Evolutionary conservation across 73 alveolate species (phyloP), one percentile per base, ranked within the genome.

Genomic region (Paramecium bursaria): DNA sequence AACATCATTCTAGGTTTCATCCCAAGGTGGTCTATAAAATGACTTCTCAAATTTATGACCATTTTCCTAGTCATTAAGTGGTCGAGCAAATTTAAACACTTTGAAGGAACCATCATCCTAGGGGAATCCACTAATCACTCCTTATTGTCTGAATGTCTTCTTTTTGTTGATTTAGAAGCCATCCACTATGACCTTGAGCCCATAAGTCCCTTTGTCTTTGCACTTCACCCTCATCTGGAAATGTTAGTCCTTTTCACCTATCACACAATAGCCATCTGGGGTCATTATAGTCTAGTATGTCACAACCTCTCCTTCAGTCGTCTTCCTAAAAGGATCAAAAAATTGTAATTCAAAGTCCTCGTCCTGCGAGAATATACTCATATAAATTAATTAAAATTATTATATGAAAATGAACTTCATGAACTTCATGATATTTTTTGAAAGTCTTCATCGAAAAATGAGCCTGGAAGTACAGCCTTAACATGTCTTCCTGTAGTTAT

Each of bases 401-500:
- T 21, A 42, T 67, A 53, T 39, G 22, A 67, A 4, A 67, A 67
- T 31, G 82, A 25, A 21, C 82, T 57, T 25, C n/a, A n/a, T n/a
- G n/a, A n/a, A 33, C 19, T 67, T 67, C 82, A 67, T 67, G 53
- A 33, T n/a, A 67, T 67, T 67, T 67, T 67, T 67, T 67, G 19
- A 47, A 67, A 67, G 44, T 67, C 82, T 35, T 42, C 49, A 42
- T 67, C 82, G 44, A 33, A 67, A 4, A 67, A 67, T 31, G 82
- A 25, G 17, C 82, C 82, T 25, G 82, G 61, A 15, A 67, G 17
- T 3, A 67, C 82, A 25, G 82, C 82, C 50, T 67, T 67, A 1
- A 67, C 44, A 10, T 67, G 82, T 67, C 82, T 67, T 6, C 82
- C 82, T 39, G 82, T 67, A 15, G 82, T 67, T 3, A 67, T 57